Conservation (phyloP, 2,329 filamentous ascomycete species). For the Geoglossum cookeanum region DNA sequence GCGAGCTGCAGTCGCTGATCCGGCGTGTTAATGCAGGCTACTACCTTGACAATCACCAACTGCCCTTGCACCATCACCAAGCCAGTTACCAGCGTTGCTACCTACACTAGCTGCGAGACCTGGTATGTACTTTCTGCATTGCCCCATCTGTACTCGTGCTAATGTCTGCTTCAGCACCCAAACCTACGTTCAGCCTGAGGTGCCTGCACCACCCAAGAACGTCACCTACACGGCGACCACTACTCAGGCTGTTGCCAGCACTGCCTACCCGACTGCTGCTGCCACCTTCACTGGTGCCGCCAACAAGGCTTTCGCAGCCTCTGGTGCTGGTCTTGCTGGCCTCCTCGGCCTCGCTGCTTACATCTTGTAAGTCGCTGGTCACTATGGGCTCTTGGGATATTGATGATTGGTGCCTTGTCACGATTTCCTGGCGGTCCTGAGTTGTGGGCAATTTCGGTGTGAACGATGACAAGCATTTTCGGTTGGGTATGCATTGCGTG, state of each 20-base stretch:
- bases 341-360: conserved; percentile 31
- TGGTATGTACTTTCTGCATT: background rate
- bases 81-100: background rate
- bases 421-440: background rate
- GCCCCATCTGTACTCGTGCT: background rate
- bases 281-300: conserved; percentile 31
- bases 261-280: conserved; percentile 15
- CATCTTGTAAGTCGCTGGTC: conserved; percentile 21
- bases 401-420: background rate
- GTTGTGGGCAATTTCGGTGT: background rate
- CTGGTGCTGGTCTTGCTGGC: conserved; percentile 32
- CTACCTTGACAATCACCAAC: conserved; percentile 51
- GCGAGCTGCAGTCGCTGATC: background rate
- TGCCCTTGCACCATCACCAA: conserved; percentile 42
- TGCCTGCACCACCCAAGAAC: conserved; percentile 2
- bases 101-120: conserved; percentile 2
- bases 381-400: background rate
- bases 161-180: background rate
- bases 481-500: background rate
- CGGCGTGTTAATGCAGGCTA: conserved; percentile 26
- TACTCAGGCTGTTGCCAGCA: conserved; percentile 10
- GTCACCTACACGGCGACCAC: conserved; percentile 9
- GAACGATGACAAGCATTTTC: background rate
- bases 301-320: conserved; percentile 26
- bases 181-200: background rate